Percentiles rank a stretch among this genome's conserved stretches.
These are phyloP conservation scores for Thielaviopsis euricoi DNA, from an alignment of 2,329 filamentous ascomycete species.

Conservation along the genomic window DNA sequence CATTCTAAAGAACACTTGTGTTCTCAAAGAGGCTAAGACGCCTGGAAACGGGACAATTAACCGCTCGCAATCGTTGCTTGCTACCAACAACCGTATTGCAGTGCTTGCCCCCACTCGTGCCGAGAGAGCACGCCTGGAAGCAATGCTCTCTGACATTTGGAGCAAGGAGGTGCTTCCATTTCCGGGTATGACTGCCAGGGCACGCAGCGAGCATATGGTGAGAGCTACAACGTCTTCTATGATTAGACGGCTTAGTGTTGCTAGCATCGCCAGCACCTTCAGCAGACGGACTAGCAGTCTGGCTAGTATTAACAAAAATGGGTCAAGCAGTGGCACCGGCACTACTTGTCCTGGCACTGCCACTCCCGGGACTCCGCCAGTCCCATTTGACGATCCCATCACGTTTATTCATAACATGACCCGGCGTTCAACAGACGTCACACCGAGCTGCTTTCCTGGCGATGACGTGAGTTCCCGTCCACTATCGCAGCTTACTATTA, in stretches of 20 bases:
- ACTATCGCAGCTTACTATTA: slow-evolving; percentile 7
- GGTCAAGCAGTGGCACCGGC: slow-evolving; percentile 4
- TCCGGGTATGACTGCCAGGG: slow-evolving; percentile 56
- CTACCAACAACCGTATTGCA: slow-evolving; percentile 46
- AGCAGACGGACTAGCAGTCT: slow-evolving; percentile 51
- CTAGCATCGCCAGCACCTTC: slow-evolving; percentile 63
- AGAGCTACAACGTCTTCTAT: slow-evolving; percentile 68
- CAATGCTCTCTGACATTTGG: slow-evolving; percentile 62
- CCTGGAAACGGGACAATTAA: slow-evolving; percentile 40
- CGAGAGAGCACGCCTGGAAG: slow-evolving; percentile 64
- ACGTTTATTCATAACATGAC: slow-evolving; percentile 9
- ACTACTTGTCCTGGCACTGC: not conserved
- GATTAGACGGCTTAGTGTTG: slow-evolving; percentile 75
- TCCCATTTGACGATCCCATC: slow-evolving; percentile 7
- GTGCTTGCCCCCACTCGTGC: slow-evolving; percentile 57
- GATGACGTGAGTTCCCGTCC: not conserved
- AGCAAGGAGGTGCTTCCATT: slow-evolving; percentile 66
- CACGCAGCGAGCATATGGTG: slow-evolving; percentile 54
- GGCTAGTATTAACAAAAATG: slow-evolving; percentile 19
- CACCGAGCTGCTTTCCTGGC: not conserved
- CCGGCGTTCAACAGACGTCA: slow-evolving; percentile 8
- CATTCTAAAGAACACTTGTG: slow-evolving; percentile 72
- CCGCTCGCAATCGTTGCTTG: slow-evolving; percentile 65
- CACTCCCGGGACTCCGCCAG: slow-evolving; percentile 4
- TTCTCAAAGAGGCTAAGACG: slow-evolving; percentile 37